Percentiles rank a stretch among this genome's conserved stretches.
Conservation (phyloP, 352 stramenopile genomes). For the Phytophthora hybrid region DNA sequence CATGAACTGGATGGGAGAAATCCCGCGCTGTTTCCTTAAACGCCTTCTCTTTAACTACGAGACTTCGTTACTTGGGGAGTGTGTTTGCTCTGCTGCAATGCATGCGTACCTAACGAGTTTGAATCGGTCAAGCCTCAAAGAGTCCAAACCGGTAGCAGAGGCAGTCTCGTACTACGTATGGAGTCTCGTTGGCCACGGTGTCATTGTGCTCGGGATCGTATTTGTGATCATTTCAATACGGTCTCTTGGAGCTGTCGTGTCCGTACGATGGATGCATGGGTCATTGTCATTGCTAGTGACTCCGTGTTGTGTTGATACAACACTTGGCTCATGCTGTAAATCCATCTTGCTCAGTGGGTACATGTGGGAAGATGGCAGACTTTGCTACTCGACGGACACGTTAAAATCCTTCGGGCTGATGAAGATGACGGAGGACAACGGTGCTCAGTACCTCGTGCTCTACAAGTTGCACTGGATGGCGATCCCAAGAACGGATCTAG, state of each 20-base stretch:
- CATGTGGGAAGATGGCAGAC: conserved; percentile 12
- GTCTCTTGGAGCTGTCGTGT: conserved; percentile 4
- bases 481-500: conserved; percentile 13
- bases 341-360: conserved; percentile 18
- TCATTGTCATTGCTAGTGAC: conserved; percentile 3
- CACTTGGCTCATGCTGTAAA: conserved; percentile 7
- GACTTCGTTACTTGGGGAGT: conserved; percentile 16
- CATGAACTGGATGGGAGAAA: conserved; percentile 13
- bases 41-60: conserved; percentile 30
- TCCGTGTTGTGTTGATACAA: conserved; percentile 1
- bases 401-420: conserved; percentile 20
- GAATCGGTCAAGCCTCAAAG: conserved; percentile 21
- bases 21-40: conserved; percentile 7
- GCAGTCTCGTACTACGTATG: conserved; percentile 22
- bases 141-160: not conserved
- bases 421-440: conserved; percentile 15
- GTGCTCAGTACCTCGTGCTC: not conserved
- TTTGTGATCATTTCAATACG: conserved; percentile 11
- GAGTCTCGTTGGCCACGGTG: conserved; percentile 12
- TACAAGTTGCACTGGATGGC: conserved; percentile 15
- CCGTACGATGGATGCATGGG: not conserved
- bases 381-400: conserved; percentile 18
- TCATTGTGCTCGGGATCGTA: conserved; percentile 16
- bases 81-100: conserved; percentile 8
- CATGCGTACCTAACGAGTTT: conserved; percentile 20